Base-by-base conservation (phyloP, 2,329 filamentous ascomycete genomes). In the Botryosphaeria agaves region DNA sequence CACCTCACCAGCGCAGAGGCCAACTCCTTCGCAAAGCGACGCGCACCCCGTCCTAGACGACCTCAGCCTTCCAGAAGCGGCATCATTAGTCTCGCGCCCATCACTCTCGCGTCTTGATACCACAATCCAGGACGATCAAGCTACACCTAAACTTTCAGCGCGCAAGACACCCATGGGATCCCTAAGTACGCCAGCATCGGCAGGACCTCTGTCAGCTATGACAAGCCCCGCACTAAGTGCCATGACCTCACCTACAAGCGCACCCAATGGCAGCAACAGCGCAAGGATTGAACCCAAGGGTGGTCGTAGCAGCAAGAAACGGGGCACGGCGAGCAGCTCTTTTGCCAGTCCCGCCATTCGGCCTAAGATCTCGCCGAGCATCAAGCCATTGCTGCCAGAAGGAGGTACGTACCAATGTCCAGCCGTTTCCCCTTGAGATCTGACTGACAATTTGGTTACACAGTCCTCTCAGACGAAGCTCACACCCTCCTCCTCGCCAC, bases 361-460 rank as follows among this genome's bases (percentile, higher is more conserved):
- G 17, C 89, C 89, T 2, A 80, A 72, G 49, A 94, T 95, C 37
- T 94, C 85, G 16, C 89, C 87, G 3, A 92, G 73, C 50, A 93
- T 98, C 51, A 92, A 93, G 49, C 87, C 89, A 7, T 55, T 94
- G 14, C 66, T 94, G 28, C 83, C 84, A 14, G 76, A 69, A 41
- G 68, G 69, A 36, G 58, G 71, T 74, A 56, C 56, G 64, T 21
- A 4, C 26, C 8, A 7, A 5, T 6, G 18, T 26, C 23, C 14
- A 14, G 2, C 18, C 8, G 8, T 7, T 12, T n/a, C n/a, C n/a
- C n/a, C n/a, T n/a, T n/a, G n/a, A n/a, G n/a, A n/a, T n/a, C n/a
- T n/a, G n/a, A n/a, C n/a, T n/a, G n/a, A n/a, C n/a, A n/a, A n/a
- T n/a, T n/a, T n/a, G n/a, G n/a, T n/a, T n/a, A 23, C 21, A 38